Evolutionary conservation across 805 yeast genomes (phyloP).

Genomic region (Wickerhamomyces alni): DNA sequence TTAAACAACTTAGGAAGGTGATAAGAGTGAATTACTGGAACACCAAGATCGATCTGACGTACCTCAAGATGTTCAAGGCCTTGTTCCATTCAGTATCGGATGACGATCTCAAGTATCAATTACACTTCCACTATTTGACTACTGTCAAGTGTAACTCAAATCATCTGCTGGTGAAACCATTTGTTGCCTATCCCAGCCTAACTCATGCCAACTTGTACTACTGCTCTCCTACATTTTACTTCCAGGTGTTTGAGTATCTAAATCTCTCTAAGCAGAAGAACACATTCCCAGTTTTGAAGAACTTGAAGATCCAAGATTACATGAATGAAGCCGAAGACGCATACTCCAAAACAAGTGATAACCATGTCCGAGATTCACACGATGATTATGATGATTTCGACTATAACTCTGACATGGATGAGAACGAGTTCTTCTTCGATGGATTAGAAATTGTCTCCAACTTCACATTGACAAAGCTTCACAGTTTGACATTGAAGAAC

Average conservation of each 20-base stretch:
- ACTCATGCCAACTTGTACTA: slow-evolving; percentile 15
- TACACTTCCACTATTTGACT: slow-evolving; percentile 8
- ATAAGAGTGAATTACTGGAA: slow-evolving; percentile 10
- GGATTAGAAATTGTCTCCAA: slow-evolving; percentile 23
- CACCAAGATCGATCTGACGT: slow-evolving; percentile 12
- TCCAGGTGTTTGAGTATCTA: slow-evolving; percentile 15
- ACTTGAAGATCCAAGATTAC: slow-evolving; percentile 19
- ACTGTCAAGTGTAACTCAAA: slow-evolving; percentile 17
- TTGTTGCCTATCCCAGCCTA: slow-evolving; percentile 10
- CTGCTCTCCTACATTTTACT: slow-evolving; percentile 20
- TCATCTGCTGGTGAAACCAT: slow-evolving; percentile 13
- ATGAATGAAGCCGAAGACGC: slow-evolving; percentile 23
- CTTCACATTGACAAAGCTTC: slow-evolving; percentile 7
- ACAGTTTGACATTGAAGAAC: slow-evolving; percentile 15
- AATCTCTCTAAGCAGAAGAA: slow-evolving; percentile 6
- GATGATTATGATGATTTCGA: slow-evolving; percentile 24
- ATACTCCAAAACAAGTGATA: slow-evolving; percentile 16
- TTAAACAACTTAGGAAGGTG: slow-evolving; percentile 6
- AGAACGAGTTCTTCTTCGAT: slow-evolving; percentile 32
- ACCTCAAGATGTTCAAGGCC: slow-evolving; percentile 19
- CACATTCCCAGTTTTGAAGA: slow-evolving; percentile 12
- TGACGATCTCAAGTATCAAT: slow-evolving; percentile 1
- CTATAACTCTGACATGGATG: slow-evolving; percentile 27
- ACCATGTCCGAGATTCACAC: slow-evolving; percentile 16
- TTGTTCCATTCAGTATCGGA: slow-evolving; percentile 7